Percentiles rank a stretch among this genome's conserved stretches.
phyloP scores from a whole-genome alignment of 345 rosid species.

The Durio zibethinus region DNA sequence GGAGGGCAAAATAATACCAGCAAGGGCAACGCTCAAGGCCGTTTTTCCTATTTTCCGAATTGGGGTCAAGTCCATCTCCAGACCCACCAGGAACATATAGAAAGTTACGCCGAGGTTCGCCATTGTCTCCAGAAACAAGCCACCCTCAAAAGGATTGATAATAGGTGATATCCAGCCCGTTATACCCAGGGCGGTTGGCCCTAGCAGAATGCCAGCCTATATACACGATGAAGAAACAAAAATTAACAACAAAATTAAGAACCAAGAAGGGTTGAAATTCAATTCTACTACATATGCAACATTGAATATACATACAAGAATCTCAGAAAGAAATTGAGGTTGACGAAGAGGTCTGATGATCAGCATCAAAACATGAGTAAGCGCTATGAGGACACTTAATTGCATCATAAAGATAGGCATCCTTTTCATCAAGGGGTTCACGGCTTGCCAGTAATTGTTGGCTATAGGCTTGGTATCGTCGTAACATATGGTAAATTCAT shows the following conservation, averaged over 20 bases:
- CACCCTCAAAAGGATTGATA: conserved; percentile 11
- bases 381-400: background rate
- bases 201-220: conserved; percentile 6
- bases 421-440: background rate
- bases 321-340: conserved; percentile 13
- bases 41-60: conserved; percentile 7
- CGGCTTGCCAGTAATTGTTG: conserved; percentile 1
- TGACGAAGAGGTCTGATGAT: conserved; percentile 13
- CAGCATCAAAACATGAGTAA: conserved; percentile 1
- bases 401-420: conserved; percentile 8
- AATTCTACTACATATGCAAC: background rate
- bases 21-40: conserved; percentile 22
- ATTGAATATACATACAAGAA: conserved; percentile 7
- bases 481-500: conserved; percentile 2
- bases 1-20: conserved; percentile 31
- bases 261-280: background rate
- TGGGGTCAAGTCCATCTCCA: conserved; percentile 20
- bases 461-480: background rate
- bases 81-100: conserved; percentile 23
- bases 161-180: background rate
- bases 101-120: conserved; percentile 15
- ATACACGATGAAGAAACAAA: background rate
- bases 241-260: background rate
- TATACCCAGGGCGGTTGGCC: background rate
- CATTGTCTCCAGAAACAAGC: conserved; percentile 6